phyloP scores from a whole-genome alignment of 2,329 filamentous ascomycete species.

The Diaporthe velutina region DNA sequence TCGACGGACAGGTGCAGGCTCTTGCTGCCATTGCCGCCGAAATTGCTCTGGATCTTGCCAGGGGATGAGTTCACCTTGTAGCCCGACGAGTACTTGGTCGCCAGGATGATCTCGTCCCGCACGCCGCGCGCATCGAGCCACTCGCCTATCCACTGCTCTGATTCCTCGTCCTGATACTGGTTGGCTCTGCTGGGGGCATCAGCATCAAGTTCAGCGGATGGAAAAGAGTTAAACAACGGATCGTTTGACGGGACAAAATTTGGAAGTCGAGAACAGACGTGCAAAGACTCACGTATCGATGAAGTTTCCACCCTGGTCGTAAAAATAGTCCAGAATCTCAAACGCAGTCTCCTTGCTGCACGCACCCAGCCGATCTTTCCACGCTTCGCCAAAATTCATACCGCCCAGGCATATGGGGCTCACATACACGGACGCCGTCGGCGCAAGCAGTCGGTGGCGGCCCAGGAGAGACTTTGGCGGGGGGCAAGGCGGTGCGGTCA shows the following conservation, averaged over 20 bases:
- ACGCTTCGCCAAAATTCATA: conserved; percentile 67
- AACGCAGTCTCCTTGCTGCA: conserved; percentile 74
- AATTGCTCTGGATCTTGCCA: conserved; percentile 57
- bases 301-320: conserved; percentile 76
- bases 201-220: not conserved
- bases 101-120: conserved; percentile 75
- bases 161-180: conserved; percentile 74
- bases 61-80: conserved; percentile 54
- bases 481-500: conserved; percentile 44
- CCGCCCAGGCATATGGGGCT: conserved; percentile 74
- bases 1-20: conserved; percentile 68
- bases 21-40: conserved; percentile 72
- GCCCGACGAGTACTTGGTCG: conserved; percentile 76
- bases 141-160: conserved; percentile 75
- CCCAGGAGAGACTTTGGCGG: conserved; percentile 71
- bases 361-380: conserved; percentile 69
- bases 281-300: conserved; percentile 67
- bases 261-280: too few relatives aligned
- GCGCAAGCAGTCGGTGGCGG: conserved; percentile 75
- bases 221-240: not conserved
- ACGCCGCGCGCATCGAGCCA: conserved; percentile 76
- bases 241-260: not conserved
- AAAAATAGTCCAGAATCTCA: conserved; percentile 75
- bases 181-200: conserved; percentile 55
- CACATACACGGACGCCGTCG: conserved; percentile 74